Evolutionary conservation across 2,329 filamentous ascomycete genomes (phyloP), one percentile per base, ranked within the genome.

Genomic region (Pezicula rhizophila): DNA sequence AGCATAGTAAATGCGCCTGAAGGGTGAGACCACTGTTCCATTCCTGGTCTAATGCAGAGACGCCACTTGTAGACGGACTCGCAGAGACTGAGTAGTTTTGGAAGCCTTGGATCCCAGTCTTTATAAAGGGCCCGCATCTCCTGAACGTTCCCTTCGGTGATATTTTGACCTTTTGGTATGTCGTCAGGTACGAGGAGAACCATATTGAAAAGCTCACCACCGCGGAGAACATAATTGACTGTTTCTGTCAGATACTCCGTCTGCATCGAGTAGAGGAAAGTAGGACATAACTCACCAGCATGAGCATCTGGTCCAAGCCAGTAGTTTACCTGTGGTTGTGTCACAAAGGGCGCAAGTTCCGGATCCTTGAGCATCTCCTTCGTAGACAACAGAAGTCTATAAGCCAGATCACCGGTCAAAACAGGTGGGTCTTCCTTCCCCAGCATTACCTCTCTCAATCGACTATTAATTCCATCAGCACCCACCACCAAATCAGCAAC

Each of bases 1-100:
- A 85, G 68, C 58, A 85, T 72, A 0, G 77, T 76, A 56, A 82
- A 81, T 0, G 75, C 67, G 0, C 73, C 79, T 0, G 71, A 75
- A 0, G 72, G 64, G 53, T 84, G 74, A 0, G 71, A 77, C 81
- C 82, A 85, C 1, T 68, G 67, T n/a, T 73, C 70, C 34, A 81
- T 69, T 5, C 73, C 73, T 1, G 72, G 72, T 1, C 79, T 70
- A 49, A 79, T 80, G 60, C 75, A 79, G 0, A 84, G 64, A 2
- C 77, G 69, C 80, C 80, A 85, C 84, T 85, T 61, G 44, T 72
- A 71, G 0, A 84, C 78, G 0, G 73, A 76, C 39, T 79, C 67
- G 58, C 79, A 82, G 15, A 83, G 70, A 0, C 66, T 64, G 1
- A 83, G 67, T 4, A 84, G 67, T 58, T 82, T 84, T 15, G 71